phyloP scores from a whole-genome alignment of 2,329 filamentous ascomycete species.

The Exophiala aquamarina region DNA sequence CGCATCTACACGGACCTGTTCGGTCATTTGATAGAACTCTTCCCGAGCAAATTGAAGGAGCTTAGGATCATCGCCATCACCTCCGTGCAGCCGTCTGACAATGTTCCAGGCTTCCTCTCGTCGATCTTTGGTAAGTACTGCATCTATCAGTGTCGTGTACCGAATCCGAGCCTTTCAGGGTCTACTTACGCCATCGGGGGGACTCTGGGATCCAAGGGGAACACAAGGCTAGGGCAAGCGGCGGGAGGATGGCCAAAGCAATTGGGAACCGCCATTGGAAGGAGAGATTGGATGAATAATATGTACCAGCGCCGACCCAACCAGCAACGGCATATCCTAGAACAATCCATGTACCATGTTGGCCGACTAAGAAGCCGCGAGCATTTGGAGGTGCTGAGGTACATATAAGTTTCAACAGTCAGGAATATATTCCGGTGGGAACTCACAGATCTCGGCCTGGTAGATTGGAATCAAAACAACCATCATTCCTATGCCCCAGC shows the following conservation, averaged over 20 bases:
- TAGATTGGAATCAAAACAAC: conserved; percentile 20
- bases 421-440: too few species aligned
- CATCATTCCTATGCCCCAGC: conserved; percentile 23
- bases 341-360: conserved; percentile 49
- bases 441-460: conserved; percentile 33
- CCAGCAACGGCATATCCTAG: conserved; percentile 48
- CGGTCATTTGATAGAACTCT: conserved; percentile 26
- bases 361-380: conserved; percentile 47
- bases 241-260: conserved; percentile 41
- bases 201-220: conserved; percentile 47
- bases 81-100: conserved; percentile 39
- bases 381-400: conserved; percentile 17
- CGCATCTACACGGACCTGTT: conserved; percentile 19
- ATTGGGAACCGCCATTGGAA: conserved; percentile 51
- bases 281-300: conserved; percentile 41
- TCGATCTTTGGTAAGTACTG: conserved; percentile 42
- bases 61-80: conserved; percentile 17
- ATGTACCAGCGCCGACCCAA: conserved; percentile 48
- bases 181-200: conserved; percentile 46
- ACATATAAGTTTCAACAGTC: too few species aligned
- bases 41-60: conserved; percentile 19
- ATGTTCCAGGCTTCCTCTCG: conserved; percentile 48
- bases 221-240: conserved; percentile 41
- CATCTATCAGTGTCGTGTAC: not conserved
- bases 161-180: not conserved